A percentile compares a stretch with the other conserved stretches of the same genome.
These are phyloP conservation scores for Nakazawaea populi DNA, from an alignment of 805 yeast genomes.

Conservation along the genomic window DNA sequence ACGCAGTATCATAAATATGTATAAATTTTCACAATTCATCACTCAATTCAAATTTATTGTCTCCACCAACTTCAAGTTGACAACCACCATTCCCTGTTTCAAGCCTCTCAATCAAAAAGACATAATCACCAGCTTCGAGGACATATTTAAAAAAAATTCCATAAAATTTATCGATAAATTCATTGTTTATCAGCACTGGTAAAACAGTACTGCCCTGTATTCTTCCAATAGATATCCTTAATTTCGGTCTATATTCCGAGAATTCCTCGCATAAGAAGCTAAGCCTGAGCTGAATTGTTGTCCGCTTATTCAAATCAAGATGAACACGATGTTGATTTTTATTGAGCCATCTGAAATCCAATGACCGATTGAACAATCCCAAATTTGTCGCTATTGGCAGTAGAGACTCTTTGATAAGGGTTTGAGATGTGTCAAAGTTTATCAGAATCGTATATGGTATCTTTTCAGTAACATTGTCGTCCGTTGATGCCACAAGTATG, in stretches of 20 bases:
- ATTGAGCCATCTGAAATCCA: neutral
- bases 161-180: neutral
- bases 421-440: neutral
- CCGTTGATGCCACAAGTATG: slow-evolving; percentile 41
- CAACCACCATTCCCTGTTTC: neutral
- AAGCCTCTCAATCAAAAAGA: neutral
- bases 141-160: neutral
- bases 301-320: neutral
- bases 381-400: neutral
- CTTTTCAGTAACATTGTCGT: slow-evolving; percentile 22
- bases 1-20: too few species aligned
- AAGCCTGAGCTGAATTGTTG: neutral
- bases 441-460: neutral
- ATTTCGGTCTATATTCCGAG: neutral
- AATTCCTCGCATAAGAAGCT: neutral
- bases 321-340: neutral
- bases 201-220: neutral
- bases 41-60: neutral
- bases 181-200: neutral
- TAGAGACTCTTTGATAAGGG: neutral
- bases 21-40: too few species aligned
- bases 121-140: neutral
- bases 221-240: neutral
- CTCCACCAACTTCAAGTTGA: slow-evolving; percentile 1
- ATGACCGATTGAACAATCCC: neutral